phyloP scores from a whole-genome alignment of 768 basidiomycete genomes.

The Piloderma croceum region DNA sequence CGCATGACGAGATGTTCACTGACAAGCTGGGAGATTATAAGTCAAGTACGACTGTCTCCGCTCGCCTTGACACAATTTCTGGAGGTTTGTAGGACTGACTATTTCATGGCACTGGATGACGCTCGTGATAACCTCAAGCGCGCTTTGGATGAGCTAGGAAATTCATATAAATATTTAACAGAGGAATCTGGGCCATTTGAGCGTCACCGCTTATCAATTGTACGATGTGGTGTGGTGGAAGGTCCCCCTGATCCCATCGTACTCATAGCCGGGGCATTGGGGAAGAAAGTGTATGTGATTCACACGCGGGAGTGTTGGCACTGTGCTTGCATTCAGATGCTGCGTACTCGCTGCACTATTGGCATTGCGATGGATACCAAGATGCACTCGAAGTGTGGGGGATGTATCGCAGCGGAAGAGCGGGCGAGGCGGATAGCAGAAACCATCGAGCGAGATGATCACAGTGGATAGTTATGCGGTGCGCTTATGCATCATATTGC shows the following conservation, averaged over 20 bases:
- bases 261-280: constrained; percentile 11
- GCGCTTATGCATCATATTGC: no score
- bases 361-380: constrained; percentile 7
- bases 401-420: no score
- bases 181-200: constrained; percentile 9
- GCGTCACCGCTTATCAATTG: constrained; percentile 10
- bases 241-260: constrained; percentile 13
- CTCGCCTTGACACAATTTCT: not conserved
- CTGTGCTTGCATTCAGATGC: constrained; percentile 11
- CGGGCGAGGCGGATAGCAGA: no score
- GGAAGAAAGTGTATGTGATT: constrained; percentile 11
- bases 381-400: not conserved
- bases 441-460: no score
- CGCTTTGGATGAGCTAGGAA: constrained; percentile 1
- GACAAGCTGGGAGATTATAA: constrained; percentile 4
- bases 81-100: not conserved
- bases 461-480: no score
- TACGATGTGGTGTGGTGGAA: constrained; percentile 11
- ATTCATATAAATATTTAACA: not conserved
- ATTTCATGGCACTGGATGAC: not conserved
- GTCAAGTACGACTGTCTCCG: constrained; percentile 1
- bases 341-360: constrained; percentile 2
- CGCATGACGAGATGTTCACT: constrained; percentile 6
- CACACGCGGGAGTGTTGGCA: constrained; percentile 14
- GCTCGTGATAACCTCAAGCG: not conserved